A percentile compares a stretch with the other conserved stretches of the same genome.
phyloP scores from a whole-genome alignment of 192 early-diverging fungal species.

The Phycomyces blakesleeanus region DNA sequence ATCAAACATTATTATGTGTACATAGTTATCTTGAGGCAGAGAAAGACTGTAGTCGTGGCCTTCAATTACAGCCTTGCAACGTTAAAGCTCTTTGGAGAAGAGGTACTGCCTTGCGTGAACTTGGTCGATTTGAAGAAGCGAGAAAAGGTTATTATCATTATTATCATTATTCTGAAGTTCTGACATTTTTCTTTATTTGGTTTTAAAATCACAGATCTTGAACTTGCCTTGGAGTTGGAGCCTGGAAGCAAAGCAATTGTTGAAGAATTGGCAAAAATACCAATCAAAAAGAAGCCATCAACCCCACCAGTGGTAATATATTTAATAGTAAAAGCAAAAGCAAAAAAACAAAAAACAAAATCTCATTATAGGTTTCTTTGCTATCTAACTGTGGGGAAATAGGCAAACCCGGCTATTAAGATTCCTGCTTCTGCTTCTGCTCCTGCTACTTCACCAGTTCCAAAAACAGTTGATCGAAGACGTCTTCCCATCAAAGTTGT shows the following conservation, averaged over 20 bases:
- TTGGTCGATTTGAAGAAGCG: constrained; percentile 52
- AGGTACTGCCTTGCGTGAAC: constrained; percentile 56
- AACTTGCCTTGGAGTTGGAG: constrained; percentile 59
- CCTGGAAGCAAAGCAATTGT: constrained; percentile 61
- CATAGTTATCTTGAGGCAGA: constrained; percentile 65
- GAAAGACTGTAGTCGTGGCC: constrained; percentile 57
- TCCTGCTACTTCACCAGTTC: too few relatives aligned
- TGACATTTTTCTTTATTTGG: background rate
- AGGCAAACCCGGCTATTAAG: too few relatives aligned
- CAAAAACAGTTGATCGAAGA: constrained; percentile 31
- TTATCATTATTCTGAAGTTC: background rate
- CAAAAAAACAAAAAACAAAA: too few relatives aligned
- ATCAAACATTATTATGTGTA: too few relatives aligned
- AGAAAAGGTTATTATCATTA: constrained; percentile 34
- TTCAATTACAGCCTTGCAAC: constrained; percentile 62
- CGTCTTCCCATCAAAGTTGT: constrained; percentile 56
- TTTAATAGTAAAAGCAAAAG: too few relatives aligned
- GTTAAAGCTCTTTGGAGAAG: constrained; percentile 79
- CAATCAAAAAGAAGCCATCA: background rate
- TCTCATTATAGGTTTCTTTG: too few relatives aligned
- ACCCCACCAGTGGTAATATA: too few relatives aligned
- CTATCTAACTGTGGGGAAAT: too few relatives aligned
- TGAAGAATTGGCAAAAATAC: constrained; percentile 56
- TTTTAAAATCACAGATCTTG: constrained; percentile 48
- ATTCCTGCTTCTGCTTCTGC: too few relatives aligned